Percentiles rank a stretch among this genome's conserved stretches.
These are phyloP conservation scores for Sinapis alba DNA, from an alignment of 441 rosid genomes.

Conservation along the genomic window DNA sequence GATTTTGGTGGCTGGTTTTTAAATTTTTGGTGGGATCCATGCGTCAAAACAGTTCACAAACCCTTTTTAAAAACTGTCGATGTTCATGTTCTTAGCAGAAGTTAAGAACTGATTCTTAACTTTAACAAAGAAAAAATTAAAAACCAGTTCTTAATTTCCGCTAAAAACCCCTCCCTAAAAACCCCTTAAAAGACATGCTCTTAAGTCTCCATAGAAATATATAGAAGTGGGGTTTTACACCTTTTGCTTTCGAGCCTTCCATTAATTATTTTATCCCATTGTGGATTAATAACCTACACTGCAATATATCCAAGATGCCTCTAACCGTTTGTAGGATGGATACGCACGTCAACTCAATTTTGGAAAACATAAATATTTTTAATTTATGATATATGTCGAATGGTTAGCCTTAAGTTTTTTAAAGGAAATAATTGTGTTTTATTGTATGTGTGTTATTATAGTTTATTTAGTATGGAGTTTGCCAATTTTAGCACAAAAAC, in stretches of 20 bases:
- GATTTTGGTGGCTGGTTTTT: no score
- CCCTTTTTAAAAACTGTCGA: no score
- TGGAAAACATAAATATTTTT: neutral
- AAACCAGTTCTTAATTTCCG: no score
- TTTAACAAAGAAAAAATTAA: no score
- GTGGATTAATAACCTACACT: slow-evolving; percentile 31
- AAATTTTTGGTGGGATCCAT: no score
- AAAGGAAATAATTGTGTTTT: neutral
- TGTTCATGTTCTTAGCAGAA: no score
- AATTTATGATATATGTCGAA: neutral
- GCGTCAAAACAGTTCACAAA: no score
- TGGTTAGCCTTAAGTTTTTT: neutral
- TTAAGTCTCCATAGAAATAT: slow-evolving; percentile 14
- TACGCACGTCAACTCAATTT: slow-evolving; percentile 32
- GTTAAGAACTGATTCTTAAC: no score
- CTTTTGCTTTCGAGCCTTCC: slow-evolving; percentile 35
- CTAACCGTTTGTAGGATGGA: slow-evolving; percentile 31
- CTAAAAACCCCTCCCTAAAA: no score
- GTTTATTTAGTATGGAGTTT: neutral
- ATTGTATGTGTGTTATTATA: neutral
- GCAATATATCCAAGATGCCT: slow-evolving; percentile 21
- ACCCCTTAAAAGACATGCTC: no score
- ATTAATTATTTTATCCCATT: slow-evolving; percentile 28
- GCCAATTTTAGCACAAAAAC: neutral
- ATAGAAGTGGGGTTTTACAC: slow-evolving; percentile 31